Percentiles rank a stretch among this genome's conserved stretches.
These are phyloP conservation scores for Paraconiothyrium brasiliense DNA, from an alignment of 2,329 filamentous ascomycete genomes.

Conservation along the genomic window DNA sequence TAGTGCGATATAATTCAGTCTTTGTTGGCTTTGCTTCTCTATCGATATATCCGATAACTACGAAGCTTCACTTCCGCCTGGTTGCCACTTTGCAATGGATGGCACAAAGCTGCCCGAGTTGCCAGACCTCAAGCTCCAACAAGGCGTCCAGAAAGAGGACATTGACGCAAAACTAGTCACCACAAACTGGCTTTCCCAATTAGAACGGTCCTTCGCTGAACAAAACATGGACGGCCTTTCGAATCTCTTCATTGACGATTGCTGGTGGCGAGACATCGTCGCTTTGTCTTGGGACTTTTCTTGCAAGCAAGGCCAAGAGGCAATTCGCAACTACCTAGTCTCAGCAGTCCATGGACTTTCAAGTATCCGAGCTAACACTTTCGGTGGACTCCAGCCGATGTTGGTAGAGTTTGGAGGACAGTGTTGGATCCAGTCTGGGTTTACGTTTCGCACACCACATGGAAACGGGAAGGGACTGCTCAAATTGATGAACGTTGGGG, in stretches of 20 bases:
- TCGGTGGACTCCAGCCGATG: background rate
- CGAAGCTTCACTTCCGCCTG: no score
- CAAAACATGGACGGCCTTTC: background rate
- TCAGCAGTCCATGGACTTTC: background rate
- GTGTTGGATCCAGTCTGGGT: background rate
- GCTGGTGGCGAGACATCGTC: constrained; percentile 1
- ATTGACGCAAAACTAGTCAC: background rate
- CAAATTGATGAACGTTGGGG: background rate
- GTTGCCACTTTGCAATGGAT: background rate
- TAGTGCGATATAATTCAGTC: no score
- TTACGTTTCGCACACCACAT: background rate
- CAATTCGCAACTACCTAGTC: background rate
- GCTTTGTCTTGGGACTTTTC: background rate
- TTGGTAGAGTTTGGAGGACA: background rate
- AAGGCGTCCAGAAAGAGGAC: background rate
- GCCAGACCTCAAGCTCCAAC: background rate
- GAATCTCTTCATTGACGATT: background rate
- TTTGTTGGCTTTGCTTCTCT: no score
- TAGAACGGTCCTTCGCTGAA: background rate
- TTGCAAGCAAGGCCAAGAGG: background rate
- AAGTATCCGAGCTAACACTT: background rate
- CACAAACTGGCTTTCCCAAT: background rate
- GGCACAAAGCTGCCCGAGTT: background rate
- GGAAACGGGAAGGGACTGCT: background rate
- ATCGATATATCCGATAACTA: no score